Base-by-base conservation (phyloP, 179 eudicot genomes). In the Patellifolia procumbens region DNA sequence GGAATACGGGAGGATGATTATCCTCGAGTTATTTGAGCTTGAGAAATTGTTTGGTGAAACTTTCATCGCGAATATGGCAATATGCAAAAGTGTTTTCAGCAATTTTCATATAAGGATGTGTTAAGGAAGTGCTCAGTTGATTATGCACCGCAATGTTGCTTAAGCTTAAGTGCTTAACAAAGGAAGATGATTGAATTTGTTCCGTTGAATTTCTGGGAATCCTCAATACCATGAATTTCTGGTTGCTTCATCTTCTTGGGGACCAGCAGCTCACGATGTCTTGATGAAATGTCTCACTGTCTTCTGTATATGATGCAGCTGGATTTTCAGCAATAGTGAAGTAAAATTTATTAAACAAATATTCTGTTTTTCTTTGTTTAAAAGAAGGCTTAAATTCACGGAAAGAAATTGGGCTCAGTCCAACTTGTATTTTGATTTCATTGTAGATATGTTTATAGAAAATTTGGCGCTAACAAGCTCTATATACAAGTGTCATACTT, bases 221-320 rank as follows among this genome's bases (percentile, higher is more conserved):
- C 19, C 7, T 6, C 31, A 15, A 24, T 73, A 7, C 39, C 42
- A 39, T 39, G 43, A 39, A 39, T 39, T 39, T 39, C 8, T 39
- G 43, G 8, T 59, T 59, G 67, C n/a, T 17, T 39, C 42, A 59
- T 73, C 8, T 15, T n/a, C 67, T 58, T 42, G 75, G 48, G 53
- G 48, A 71, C 7, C 74, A 53, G 48, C 31, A 53, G 19, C 55
- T 58, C 32, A n/a, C n/a, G n/a, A n/a, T n/a, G n/a, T n/a, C n/a
- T n/a, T n/a, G 63, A 58, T 32, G 13, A 58, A 58, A 28, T 15
- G 26, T 58, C 32, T 58, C 17, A 26, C 26, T 26, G 63, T 58
- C 63, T 58, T 58, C 63, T 58, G 6, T 26, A 58, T 31, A 58
- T 31, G 10, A 15, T 26, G n/a, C 16, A 58, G 63, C 32, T 26